These are phyloP conservation scores for Lecanoromycetidae sp. DNA, from an alignment of 2,329 filamentous ascomycete genomes.

Conservation along the genomic window DNA sequence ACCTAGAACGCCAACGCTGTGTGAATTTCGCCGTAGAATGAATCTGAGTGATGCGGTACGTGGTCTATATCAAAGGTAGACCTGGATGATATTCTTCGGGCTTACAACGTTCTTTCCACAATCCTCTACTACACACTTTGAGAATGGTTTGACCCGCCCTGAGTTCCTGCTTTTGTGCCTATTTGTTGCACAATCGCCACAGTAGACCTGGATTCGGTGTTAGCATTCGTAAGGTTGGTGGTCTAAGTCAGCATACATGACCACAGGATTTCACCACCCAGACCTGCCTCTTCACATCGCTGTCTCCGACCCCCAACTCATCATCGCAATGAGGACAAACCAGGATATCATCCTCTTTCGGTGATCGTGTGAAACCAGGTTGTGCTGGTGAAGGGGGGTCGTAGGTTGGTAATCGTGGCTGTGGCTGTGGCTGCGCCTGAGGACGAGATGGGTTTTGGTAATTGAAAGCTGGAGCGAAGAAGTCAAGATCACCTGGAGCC, in stretches of 20 bases:
- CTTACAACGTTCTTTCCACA: conserved; percentile 31
- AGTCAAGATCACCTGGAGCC: conserved; percentile 14
- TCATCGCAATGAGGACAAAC: conserved; percentile 79
- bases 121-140: conserved; percentile 32
- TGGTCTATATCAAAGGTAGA: conserved; percentile 31
- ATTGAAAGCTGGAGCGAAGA: conserved; percentile 11
- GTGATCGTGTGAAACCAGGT: conserved; percentile 70
- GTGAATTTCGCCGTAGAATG: neutral
- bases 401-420: conserved; percentile 31
- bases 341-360: conserved; percentile 57
- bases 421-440: conserved; percentile 16
- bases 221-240: conserved; percentile 13
- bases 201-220: conserved; percentile 32
- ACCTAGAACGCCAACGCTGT: conserved; percentile 5
- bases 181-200: conserved; percentile 35
- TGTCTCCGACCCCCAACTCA: conserved; percentile 65
- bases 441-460: conserved; percentile 9
- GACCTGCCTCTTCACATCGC: conserved; percentile 64
- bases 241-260: conserved; percentile 52
- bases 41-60: neutral
- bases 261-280: conserved; percentile 88
- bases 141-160: conserved; percentile 27
- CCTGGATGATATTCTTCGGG: conserved; percentile 33
- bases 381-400: conserved; percentile 52
- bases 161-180: conserved; percentile 17